Percentiles rank a stretch among this genome's conserved stretches.
Evolutionary conservation across 208 protist genomes (phyloP).

Genomic region (Wallacemonas collosoma): DNA sequence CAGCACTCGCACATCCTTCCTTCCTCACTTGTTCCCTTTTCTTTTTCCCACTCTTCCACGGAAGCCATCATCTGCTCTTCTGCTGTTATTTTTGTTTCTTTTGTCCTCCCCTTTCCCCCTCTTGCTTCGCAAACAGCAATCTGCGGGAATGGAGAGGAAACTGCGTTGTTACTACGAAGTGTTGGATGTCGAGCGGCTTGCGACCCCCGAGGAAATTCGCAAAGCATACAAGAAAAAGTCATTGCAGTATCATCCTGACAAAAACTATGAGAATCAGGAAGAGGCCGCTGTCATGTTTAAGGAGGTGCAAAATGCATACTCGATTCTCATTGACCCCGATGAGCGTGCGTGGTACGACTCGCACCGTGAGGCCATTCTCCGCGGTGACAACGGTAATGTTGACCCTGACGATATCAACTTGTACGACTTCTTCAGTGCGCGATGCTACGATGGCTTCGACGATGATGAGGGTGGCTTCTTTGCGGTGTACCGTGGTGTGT

Average conservation of each 20-base stretch:
- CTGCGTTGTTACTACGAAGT: slow-evolving; percentile 91
- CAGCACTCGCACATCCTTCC: neutral
- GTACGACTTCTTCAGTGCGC: slow-evolving; percentile 82
- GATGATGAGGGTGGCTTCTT: slow-evolving; percentile 82
- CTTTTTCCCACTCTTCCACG: neutral
- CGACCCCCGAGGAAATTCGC: slow-evolving; percentile 80
- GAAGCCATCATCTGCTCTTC: neutral
- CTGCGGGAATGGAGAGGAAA: slow-evolving; percentile 35
- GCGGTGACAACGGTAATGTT: slow-evolving; percentile 50
- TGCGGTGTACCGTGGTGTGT: slow-evolving; percentile 74
- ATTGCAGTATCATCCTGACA: slow-evolving; percentile 89
- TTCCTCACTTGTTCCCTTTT: neutral
- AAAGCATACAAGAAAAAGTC: slow-evolving; percentile 88
- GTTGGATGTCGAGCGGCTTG: slow-evolving; percentile 75
- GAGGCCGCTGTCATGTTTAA: slow-evolving; percentile 80
- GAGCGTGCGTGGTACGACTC: slow-evolving; percentile 92
- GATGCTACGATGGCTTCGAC: slow-evolving; percentile 80
- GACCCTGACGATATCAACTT: slow-evolving; percentile 79
- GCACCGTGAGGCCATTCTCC: slow-evolving; percentile 83
- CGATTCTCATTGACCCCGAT: slow-evolving; percentile 78
- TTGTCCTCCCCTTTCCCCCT: neutral
- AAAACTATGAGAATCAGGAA: slow-evolving; percentile 86
- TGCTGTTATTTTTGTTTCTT: neutral
- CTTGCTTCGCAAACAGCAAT: slow-evolving; percentile 2
- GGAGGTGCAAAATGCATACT: slow-evolving; percentile 91